phyloP scores from a whole-genome alignment of 1,284 basidiomycete genomes.

The Ganoderma boninense region DNA sequence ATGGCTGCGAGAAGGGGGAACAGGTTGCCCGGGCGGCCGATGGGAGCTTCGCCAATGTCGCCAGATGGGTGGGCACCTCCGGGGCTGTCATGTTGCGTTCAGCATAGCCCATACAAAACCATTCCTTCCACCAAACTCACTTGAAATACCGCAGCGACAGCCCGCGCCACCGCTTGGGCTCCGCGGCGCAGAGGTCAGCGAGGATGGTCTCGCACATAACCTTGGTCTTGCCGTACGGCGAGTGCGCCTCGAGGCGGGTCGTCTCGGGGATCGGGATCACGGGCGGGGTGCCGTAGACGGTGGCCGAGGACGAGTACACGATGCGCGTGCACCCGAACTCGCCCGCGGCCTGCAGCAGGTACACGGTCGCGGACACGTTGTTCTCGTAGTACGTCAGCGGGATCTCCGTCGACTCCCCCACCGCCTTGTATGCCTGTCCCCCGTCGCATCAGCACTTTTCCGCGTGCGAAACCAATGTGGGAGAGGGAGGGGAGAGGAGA shows the following conservation, averaged over 20 bases:
- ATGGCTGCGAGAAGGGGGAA: conserved; percentile 96
- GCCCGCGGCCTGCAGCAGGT: conserved; percentile 86
- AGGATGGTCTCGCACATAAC: conserved; percentile 94
- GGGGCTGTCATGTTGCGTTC: conserved; percentile 63
- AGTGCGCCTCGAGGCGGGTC: conserved; percentile 89
- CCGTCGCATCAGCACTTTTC: too few relatives aligned
- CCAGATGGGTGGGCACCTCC: conserved; percentile 98
- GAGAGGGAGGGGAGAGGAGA: too few relatives aligned
- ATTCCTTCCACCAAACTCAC: conserved; percentile 53
- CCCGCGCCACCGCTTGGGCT: conserved; percentile 78
- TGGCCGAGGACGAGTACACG: conserved; percentile 98
- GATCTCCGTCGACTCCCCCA: conserved; percentile 96
- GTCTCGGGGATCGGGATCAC: conserved; percentile 95
- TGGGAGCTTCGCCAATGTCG: conserved; percentile 94
- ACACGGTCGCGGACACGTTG: conserved; percentile 89
- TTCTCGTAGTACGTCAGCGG: conserved; percentile 94
- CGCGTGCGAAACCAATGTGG: too few relatives aligned
- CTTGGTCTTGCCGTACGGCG: conserved; percentile 96
- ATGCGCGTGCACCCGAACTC: conserved; percentile 86
- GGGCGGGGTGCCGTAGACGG: conserved; percentile 97
- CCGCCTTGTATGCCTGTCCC: conserved; percentile 98
- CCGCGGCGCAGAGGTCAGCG: conserved; percentile 87
- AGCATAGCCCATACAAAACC: neutral
- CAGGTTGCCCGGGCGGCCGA: conserved; percentile 94
- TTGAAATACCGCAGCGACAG: conserved; percentile 97